These are phyloP conservation scores for Misopates orontium DNA, from an alignment of 257 asterid species.

Conservation along the genomic window DNA sequence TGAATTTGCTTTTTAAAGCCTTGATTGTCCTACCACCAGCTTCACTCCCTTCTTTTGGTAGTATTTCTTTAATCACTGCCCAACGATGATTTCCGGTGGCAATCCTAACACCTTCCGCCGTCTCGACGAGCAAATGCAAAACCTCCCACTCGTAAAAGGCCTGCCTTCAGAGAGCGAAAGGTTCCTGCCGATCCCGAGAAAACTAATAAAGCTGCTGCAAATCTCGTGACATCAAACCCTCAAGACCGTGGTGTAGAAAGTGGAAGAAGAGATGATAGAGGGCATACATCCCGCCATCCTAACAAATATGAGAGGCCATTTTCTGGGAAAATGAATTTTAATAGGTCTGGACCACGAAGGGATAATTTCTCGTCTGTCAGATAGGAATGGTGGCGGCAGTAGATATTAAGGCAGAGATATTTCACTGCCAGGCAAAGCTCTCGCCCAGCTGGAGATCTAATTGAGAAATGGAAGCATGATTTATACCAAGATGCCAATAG, in stretches of 20 bases:
- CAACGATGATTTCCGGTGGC: no score
- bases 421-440: conserved; percentile 44
- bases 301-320: conserved; percentile 48
- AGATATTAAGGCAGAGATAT: conserved; percentile 51
- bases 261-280: conserved; percentile 49
- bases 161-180: conserved; percentile 80
- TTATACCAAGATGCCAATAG: conserved; percentile 67
- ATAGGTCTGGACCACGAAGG: conserved; percentile 44
- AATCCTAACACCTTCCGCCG: no score
- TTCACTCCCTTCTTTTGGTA: no score
- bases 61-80: no score
- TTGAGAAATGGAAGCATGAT: conserved; percentile 93
- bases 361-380: conserved; percentile 49
- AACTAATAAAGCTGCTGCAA: conserved; percentile 34
- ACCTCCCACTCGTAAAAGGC: conserved; percentile 60
- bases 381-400: conserved; percentile 30
- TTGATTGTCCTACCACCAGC: no score
- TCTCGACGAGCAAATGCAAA: conserved; percentile 55
- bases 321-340: conserved; percentile 47
- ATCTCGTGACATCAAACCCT: conserved; percentile 37
- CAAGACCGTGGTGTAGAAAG: conserved; percentile 36
- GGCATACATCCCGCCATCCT: conserved; percentile 33
- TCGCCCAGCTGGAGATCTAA: conserved; percentile 47
- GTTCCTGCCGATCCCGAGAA: conserved; percentile 49
- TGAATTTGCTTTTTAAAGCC: no score